Base-by-base conservation (phyloP, 345 rosid genomes). In the Salix suchowensis region DNA sequence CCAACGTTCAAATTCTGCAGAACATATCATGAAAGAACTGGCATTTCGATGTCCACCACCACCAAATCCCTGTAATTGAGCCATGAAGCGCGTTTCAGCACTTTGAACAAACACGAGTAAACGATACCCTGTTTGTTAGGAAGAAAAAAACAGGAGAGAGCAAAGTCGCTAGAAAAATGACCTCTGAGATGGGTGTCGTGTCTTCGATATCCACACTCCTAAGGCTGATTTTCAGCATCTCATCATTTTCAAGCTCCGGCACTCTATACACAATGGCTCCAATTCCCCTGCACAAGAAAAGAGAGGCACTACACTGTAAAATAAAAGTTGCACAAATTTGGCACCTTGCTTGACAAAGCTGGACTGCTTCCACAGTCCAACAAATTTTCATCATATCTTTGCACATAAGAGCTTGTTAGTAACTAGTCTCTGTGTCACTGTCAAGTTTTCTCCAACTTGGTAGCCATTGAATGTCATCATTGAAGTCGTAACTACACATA, bases 11-110 rank as follows among this genome's bases (percentile, higher is more conserved):
- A 87, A 89, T 76, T 88, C 90, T 30, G 65, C 74, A 65, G 77
- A 72, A 67, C 81, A 83, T 77, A 92, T 67, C 82, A 86, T 76
- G 87, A 92, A 92, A 40, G 94, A 92, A 79, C 97, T 90, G 28
- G 93, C 92, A 68, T 88, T 90, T 67, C 70, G 75, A 78, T 92
- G 97, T 21, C 94, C 93, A 24, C 94, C 94, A 8, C 97, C 94
- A 66, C 93, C 90, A 7, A 86, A 90, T 77, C 82, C 82, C 88
- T 92, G 76, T 50, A 74, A 11, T 55, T 24, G 32, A 62, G 72
- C 67, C 11, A 50, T 3, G n/a, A 13, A 72, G 73, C 2, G 58
- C 10, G 7, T 58, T 61, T 68, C 18, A 68, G 68, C 68, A 46
- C 4, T 73, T 61, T 46, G 21, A 50, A 58, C 34, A 19, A 37